phyloP scores from a whole-genome alignment of 176 grass and related monocot species.

The Pontederia paniculata region DNA sequence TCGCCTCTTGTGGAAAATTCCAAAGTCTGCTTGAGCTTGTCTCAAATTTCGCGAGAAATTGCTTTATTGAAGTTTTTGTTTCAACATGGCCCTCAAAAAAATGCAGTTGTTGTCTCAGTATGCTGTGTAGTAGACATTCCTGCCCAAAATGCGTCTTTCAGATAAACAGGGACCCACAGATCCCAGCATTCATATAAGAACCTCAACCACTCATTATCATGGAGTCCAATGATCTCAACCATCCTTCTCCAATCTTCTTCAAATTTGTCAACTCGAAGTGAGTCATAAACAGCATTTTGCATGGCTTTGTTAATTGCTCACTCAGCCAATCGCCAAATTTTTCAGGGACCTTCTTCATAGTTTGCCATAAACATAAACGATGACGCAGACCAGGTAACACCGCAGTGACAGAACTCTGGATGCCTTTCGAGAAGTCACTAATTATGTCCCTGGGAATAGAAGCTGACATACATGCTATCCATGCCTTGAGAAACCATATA shows the following conservation, averaged over 20 bases:
- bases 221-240: constrained; percentile 57
- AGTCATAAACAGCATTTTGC: constrained; percentile 80
- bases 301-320: constrained; percentile 73
- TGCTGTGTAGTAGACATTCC: constrained; percentile 78
- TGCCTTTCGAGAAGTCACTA: constrained; percentile 61
- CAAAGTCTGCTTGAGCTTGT: constrained; percentile 88
- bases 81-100: constrained; percentile 93
- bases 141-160: constrained; percentile 88
- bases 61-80: constrained; percentile 72
- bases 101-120: constrained; percentile 55
- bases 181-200: constrained; percentile 68
- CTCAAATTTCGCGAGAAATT: constrained; percentile 87
- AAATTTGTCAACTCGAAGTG: constrained; percentile 66
- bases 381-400: constrained; percentile 70
- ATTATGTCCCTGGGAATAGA: constrained; percentile 74
- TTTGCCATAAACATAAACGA: constrained; percentile 75
- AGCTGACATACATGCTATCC: constrained; percentile 90
- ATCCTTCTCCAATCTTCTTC: constrained; percentile 73
- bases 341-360: constrained; percentile 71
- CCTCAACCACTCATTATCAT: constrained; percentile 70
- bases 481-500: constrained; percentile 78
- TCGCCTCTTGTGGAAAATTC: constrained; percentile 89
- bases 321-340: constrained; percentile 61
- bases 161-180: constrained; percentile 83
- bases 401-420: constrained; percentile 66